Base-by-base conservation (phyloP, 2,329 filamentous ascomycete species). In the Aspergillus quadricinctus region DNA sequence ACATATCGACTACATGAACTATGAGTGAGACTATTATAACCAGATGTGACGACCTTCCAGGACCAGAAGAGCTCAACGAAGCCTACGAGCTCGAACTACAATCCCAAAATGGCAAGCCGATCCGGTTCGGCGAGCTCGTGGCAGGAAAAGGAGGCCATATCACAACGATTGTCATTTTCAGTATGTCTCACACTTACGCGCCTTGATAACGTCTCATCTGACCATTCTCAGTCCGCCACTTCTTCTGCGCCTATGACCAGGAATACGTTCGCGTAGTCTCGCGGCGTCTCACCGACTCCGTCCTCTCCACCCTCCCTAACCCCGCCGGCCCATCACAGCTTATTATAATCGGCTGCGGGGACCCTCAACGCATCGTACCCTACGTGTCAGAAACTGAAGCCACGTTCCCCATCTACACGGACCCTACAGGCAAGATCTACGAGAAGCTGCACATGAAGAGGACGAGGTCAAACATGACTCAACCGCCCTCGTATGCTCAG, bases 61-160 rank as follows among this genome's bases (percentile, higher is more conserved):
- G 3, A 5, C 31, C 14, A n/a, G 28, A 41, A 10, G 41, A 49
- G 3, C 43, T 59, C 27, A 45, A 29, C 37, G 61, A 66, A 49
- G 60, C 64, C 11, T 67, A 66, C 31, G 59, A 67, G 29, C 52
- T 66, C 27, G 62, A 66, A 23, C 51, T 67, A 1, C 48, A 61
- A 35, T 54, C 56, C 9, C 41, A 55, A 9, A 57, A 57, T 48
- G 63, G 62, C 37, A 23, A 56, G 1, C 9, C 46, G 4, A 49
- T 67, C n/a, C 61, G 64, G 9, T 65, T 67, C 19, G 65, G 64
- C 1, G 63, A 67, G 45, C 53, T 67, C 4, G 56, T 67, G 1
- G 60, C 63, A 1, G 62, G 61, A 0, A 66, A 64, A 40, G 64
- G 65, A 0, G 57, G 57, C 25, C 57, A 64, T 1, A 55, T 66